Evolutionary conservation across 495 filamentous ascomycete species (phyloP).

Genomic region (Aspergillus taichungensis): DNA sequence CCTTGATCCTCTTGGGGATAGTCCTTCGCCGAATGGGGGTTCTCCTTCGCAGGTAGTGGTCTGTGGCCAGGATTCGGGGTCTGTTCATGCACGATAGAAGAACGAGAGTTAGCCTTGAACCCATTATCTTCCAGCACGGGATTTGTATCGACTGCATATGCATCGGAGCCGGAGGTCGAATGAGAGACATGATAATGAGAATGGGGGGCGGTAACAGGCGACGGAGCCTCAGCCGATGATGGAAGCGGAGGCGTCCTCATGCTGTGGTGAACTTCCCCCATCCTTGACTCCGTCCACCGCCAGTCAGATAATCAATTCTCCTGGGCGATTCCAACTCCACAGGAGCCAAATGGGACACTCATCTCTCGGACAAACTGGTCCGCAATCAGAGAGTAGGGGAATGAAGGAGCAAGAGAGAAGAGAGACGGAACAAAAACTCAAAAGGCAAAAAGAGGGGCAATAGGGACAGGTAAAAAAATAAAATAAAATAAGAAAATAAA

Average conservation of each 20-base stretch:
- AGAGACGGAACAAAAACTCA: neutral
- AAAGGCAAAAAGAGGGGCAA: neutral
- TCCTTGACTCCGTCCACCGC: conserved; percentile 29
- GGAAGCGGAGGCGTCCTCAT: conserved; percentile 36
- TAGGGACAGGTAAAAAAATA: conserved; percentile 1
- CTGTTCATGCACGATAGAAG: conserved; percentile 13
- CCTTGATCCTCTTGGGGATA: conserved; percentile 25
- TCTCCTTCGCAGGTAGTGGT: conserved; percentile 12
- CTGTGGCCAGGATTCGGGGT: conserved; percentile 8
- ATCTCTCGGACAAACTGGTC: conserved; percentile 30
- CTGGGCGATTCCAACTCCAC: conserved; percentile 26
- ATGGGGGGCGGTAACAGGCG: conserved; percentile 20
- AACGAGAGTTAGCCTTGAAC: conserved; percentile 19
- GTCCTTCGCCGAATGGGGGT: conserved; percentile 17
- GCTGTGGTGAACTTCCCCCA: conserved; percentile 29
- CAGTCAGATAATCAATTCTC: conserved; percentile 26
- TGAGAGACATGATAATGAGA: conserved; percentile 22
- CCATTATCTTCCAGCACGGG: conserved; percentile 11
- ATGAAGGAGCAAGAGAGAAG: neutral
- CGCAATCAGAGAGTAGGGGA: conserved; percentile 4
- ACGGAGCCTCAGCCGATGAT: conserved; percentile 34
- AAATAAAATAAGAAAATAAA: neutral
- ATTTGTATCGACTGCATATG: conserved; percentile 13
- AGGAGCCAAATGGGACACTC: conserved; percentile 22
- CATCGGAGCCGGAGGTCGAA: conserved; percentile 16